phyloP scores from a whole-genome alignment of 768 basidiomycete genomes.

The Tricholoma matsutake region DNA sequence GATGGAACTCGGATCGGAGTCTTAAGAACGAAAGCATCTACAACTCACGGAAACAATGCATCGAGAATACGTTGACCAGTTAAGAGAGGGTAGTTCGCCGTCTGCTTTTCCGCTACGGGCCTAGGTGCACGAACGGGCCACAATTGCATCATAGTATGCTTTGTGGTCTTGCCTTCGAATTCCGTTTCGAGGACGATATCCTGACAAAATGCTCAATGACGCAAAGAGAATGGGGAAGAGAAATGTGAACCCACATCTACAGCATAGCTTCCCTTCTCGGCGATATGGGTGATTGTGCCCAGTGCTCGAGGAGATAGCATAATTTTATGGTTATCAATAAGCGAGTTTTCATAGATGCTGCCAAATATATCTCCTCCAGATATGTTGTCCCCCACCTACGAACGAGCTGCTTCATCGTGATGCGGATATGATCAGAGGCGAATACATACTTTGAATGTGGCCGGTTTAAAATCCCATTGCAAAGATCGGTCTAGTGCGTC shows the following conservation, averaged over 20 bases:
- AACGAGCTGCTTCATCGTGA: slow-evolving; percentile 8
- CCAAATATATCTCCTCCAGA: slow-evolving; percentile 98
- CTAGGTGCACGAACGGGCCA: slow-evolving; percentile 99
- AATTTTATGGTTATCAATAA: slow-evolving; percentile 95
- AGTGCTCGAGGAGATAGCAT: slow-evolving; percentile 93
- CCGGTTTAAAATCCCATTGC: slow-evolving; percentile 94
- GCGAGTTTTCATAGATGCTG: slow-evolving; percentile 93
- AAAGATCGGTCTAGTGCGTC: slow-evolving; percentile 85
- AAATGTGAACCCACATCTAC: slow-evolving; percentile 63
- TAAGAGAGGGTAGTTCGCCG: slow-evolving; percentile 85
- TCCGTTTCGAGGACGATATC: slow-evolving; percentile 97
- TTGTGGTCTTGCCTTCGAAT: slow-evolving; percentile 90
- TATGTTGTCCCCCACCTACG: slow-evolving; percentile 91
- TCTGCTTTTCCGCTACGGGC: slow-evolving; percentile 93
- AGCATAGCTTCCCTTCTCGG: slow-evolving; percentile 90
- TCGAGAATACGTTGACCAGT: slow-evolving; percentile 98
- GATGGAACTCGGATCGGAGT: slow-evolving; percentile 1
- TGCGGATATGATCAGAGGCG: not conserved
- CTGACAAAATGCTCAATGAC: slow-evolving; percentile 34
- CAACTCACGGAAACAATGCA: slow-evolving; percentile 87
- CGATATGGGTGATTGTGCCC: slow-evolving; percentile 91
- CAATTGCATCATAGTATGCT: slow-evolving; percentile 96
- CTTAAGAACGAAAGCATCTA: not conserved
- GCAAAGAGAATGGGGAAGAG: not conserved
- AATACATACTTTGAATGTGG: slow-evolving; percentile 61